phyloP scores from a whole-genome alignment of 345 rosid species.

The Citrus trifoliata region DNA sequence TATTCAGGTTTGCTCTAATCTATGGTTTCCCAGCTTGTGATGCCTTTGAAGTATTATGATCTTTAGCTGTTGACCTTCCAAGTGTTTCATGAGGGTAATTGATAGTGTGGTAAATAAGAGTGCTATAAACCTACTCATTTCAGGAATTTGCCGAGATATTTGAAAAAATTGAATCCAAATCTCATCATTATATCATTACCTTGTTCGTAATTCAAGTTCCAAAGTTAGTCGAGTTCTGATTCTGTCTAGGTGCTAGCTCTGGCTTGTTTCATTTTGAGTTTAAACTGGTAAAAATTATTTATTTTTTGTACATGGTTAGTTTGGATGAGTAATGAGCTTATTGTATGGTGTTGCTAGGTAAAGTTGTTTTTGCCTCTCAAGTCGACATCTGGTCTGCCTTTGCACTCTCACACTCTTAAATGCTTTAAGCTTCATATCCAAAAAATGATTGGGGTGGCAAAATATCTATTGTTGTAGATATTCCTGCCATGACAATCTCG shows the following conservation, averaged over 20 bases:
- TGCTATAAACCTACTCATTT: neutral
- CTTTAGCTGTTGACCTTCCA: neutral
- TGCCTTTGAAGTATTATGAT: neutral
- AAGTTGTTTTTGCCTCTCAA: neutral
- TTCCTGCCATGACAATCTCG: neutral
- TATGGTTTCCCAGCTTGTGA: conserved; percentile 10
- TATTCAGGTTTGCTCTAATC: conserved; percentile 68
- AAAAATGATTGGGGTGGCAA: no score
- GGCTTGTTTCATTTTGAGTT: neutral
- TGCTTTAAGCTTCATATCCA: neutral
- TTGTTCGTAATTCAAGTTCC: neutral
- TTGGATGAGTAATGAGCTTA: neutral
- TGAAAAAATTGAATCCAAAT: neutral
- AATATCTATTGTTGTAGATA: neutral
- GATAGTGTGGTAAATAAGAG: neutral
- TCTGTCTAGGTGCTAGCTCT: neutral
- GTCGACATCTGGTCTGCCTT: neutral
- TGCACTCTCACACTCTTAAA: neutral
- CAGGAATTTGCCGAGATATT: neutral
- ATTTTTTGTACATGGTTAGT: neutral
- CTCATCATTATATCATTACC: neutral
- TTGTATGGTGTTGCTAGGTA: neutral
- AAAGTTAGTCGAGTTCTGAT: neutral
- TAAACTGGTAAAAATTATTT: neutral
- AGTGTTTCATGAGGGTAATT: neutral